Conservation (phyloP, 768 basidiomycete genomes). For the Leccinum barrowsii region DNA sequence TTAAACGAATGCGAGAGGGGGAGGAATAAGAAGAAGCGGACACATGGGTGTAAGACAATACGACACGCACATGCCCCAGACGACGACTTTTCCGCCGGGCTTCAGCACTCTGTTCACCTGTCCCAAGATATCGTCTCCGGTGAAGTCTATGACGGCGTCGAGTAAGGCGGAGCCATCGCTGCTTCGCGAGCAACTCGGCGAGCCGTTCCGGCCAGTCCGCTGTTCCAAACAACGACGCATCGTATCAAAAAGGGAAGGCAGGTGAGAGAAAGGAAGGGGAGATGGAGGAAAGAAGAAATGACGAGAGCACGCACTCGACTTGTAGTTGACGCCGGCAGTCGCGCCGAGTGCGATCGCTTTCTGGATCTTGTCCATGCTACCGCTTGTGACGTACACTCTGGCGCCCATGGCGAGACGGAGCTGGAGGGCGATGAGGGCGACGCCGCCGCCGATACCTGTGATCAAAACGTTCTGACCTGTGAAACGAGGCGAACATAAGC, state of each 20-base stretch:
- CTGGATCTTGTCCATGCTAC: slow-evolving; percentile 63
- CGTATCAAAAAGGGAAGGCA: neutral
- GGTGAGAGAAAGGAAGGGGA: neutral
- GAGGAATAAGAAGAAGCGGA: neutral
- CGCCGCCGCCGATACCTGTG: slow-evolving; percentile 82
- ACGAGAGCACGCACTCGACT: slow-evolving; percentile 43
- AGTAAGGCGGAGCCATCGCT: slow-evolving; percentile 31
- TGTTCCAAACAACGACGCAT: slow-evolving; percentile 12
- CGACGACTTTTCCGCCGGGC: slow-evolving; percentile 54
- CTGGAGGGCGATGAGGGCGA: slow-evolving; percentile 74
- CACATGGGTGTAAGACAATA: neutral
- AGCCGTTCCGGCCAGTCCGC: slow-evolving; percentile 55
- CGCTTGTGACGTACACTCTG: slow-evolving; percentile 79
- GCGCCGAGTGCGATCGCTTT: slow-evolving; percentile 69
- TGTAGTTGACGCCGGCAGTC: slow-evolving; percentile 71
- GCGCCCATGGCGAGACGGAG: slow-evolving; percentile 72
- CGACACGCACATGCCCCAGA: slow-evolving; percentile 57
- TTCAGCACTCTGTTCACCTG: slow-evolving; percentile 45
- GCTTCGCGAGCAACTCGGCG: slow-evolving; percentile 37
- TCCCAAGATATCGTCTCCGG: slow-evolving; percentile 60
- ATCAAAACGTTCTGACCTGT: slow-evolving; percentile 73
- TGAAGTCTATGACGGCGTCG: slow-evolving; percentile 67
- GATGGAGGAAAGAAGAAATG: neutral
- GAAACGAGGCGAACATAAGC: neutral
- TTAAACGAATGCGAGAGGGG: slow-evolving; percentile 1